phyloP scores from a whole-genome alignment of 305 asterid genomes.

The Lippia alba region DNA sequence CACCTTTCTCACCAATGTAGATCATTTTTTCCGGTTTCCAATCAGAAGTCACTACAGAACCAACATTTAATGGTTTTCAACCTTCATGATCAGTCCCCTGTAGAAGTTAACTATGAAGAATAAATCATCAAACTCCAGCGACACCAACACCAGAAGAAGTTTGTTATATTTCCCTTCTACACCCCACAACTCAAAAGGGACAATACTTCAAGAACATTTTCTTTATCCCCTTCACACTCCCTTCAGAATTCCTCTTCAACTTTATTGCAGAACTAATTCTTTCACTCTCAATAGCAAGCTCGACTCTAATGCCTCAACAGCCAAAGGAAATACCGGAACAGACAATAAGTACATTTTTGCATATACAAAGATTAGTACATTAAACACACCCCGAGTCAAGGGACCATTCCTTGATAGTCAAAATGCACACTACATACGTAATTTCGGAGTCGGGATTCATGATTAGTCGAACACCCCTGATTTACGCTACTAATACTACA shows the following conservation, averaged over 20 bases:
- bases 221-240: not conserved
- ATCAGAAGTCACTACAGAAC: too few relatives aligned
- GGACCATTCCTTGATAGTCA: too few relatives aligned
- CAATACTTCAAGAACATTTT: not conserved
- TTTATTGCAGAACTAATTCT: not conserved
- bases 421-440: not conserved
- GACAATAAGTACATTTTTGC: too few relatives aligned
- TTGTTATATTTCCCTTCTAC: not conserved
- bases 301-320: not conserved
- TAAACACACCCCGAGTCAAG: too few relatives aligned
- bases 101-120: not conserved
- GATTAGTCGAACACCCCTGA: too few relatives aligned
- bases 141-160: not conserved
- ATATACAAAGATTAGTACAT: too few relatives aligned
- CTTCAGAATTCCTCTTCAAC: not conserved
- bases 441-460: too few relatives aligned
- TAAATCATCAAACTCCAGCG: not conserved
- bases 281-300: not conserved
- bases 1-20: too few relatives aligned
- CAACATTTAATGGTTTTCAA: too few relatives aligned
- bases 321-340: not conserved
- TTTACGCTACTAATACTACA: too few relatives aligned
- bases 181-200: slow-evolving; percentile 2
- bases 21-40: too few relatives aligned
- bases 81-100: too few relatives aligned